These are phyloP conservation scores for Yamadazyma scolyti DNA, from an alignment of 805 yeast genomes.

Conservation along the genomic window DNA sequence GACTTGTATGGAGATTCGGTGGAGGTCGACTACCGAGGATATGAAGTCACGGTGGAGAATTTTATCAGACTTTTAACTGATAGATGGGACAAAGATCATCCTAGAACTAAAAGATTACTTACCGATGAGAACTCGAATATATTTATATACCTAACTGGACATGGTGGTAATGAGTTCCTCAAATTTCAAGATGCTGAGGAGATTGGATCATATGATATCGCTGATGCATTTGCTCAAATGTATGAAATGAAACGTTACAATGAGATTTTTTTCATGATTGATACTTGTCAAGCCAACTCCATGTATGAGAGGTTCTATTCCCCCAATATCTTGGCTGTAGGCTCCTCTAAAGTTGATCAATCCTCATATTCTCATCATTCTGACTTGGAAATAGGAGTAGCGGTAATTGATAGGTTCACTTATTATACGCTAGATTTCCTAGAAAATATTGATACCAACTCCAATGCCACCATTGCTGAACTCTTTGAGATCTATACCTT, in stretches of 20 bases:
- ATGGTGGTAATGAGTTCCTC: conserved; percentile 96
- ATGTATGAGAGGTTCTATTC: conserved; percentile 92
- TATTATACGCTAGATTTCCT: conserved; percentile 85
- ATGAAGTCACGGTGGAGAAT: conserved; percentile 97
- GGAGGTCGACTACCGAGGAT: conserved; percentile 96
- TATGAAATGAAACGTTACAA: conserved; percentile 91
- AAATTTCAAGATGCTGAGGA: conserved; percentile 99
- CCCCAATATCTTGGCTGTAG: conserved; percentile 90
- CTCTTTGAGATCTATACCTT: conserved; percentile 80
- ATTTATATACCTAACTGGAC: conserved; percentile 94
- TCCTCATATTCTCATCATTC: conserved; percentile 94
- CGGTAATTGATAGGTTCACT: conserved; percentile 95
- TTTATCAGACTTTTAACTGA: conserved; percentile 90
- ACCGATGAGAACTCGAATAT: conserved; percentile 95
- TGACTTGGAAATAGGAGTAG: conserved; percentile 94
- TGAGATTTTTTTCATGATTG: conserved; percentile 95
- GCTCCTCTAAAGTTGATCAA: conserved; percentile 84
- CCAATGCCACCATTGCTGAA: conserved; percentile 73
- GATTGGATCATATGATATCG: conserved; percentile 90
- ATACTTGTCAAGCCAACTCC: conserved; percentile 98
- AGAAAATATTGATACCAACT: conserved; percentile 75
- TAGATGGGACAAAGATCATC: conserved; percentile 93
- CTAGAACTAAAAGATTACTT: conserved; percentile 82
- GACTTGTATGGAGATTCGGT: conserved; percentile 93
- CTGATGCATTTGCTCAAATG: conserved; percentile 97